Evolutionary conservation across 495 filamentous ascomycete species (phyloP), one percentile per base, ranked within the genome.

Genomic region (Elasticomyces elasticus): DNA sequence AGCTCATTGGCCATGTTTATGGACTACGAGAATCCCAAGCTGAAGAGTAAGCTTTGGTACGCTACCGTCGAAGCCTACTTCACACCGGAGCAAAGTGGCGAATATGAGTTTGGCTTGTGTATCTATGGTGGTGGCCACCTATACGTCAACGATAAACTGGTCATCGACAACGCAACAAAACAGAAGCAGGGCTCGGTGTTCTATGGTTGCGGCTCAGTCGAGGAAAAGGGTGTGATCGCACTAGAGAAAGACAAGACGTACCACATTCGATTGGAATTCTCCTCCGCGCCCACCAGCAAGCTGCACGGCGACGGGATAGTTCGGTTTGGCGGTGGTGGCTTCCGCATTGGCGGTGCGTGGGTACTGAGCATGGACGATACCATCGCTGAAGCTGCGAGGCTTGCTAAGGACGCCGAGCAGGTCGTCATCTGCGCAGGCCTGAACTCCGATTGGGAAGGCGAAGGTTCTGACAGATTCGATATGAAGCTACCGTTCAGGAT

Each of bases 381-480:
- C 37, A 76, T 88, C 35, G 64, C 72, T 13, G 71, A 81, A 33
- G 86, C 86, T 0, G 79, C 81, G 25, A 67, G 73, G 7, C 67
- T 83, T 12, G 86, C 86, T 5, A 71, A 71, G 50, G 70, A 75
- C 25, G 77, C 78, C 1, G 85, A 91, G 49, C 81, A 89, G 26
- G 89, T 86, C 6, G 75, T 94, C 45, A 74, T 94, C 10, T 80
- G 88, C 60, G 85, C 87, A 20, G 89, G 89, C 2, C 74, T 94
- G 13, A 86, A 87, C 62, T 78, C 46, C 40, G 89, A 95, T 64
- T 94, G 88, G 88, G 88, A 94, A 65, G 87, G 84, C 17, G 89
- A 94, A 64, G 89, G 89, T 22, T 83, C 87, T 56, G 87, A 94
- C 66, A 78, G 87, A n/a, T 76, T 83, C 51, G 80, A 79, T 49